Conservation (phyloP, 2,329 filamentous ascomycete species). For the Sarocladiaceae sp. region DNA sequence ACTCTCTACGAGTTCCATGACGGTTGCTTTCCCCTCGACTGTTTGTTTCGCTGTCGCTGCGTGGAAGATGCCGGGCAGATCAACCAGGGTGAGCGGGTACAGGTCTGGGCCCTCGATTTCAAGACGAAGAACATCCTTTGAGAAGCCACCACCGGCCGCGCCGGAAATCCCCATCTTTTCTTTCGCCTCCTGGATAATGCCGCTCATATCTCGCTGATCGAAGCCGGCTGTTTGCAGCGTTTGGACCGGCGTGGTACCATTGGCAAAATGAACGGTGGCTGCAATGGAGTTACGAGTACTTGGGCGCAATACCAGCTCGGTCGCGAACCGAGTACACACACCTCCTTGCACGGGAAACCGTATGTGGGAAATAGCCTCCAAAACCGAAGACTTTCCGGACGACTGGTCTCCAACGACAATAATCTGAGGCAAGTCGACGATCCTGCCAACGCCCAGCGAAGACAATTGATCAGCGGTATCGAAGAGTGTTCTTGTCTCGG, state of each 20-base stretch:
- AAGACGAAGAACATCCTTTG: constrained; percentile 40
- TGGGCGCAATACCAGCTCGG: constrained; percentile 51
- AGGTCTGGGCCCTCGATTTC: constrained; percentile 40
- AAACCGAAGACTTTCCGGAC: constrained; percentile 60
- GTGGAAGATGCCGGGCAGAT: constrained; percentile 45
- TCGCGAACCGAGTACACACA: constrained; percentile 58
- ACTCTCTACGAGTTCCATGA: constrained; percentile 33
- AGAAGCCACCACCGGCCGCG: constrained; percentile 29
- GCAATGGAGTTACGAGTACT: constrained; percentile 28
- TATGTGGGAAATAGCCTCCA: constrained; percentile 60
- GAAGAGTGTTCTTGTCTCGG: constrained; percentile 42
- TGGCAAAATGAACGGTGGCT: constrained; percentile 37
- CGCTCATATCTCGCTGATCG: constrained; percentile 34
- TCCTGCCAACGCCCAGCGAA: constrained; percentile 40
- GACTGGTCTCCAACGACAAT: constrained; percentile 59
- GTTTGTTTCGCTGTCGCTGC: constrained; percentile 27
- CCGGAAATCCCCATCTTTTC: constrained; percentile 40
- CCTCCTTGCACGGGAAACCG: constrained; percentile 52
- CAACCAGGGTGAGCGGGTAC: constrained; percentile 48
- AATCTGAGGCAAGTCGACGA: constrained; percentile 48
- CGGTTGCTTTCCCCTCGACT: constrained; percentile 22
- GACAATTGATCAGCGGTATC: constrained; percentile 50
- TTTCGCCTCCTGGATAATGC: constrained; percentile 49
- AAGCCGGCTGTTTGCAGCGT: constrained; percentile 30
- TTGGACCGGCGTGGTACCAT: constrained; percentile 10